phyloP scores from a whole-genome alignment of 2,329 filamentous ascomycete species.

The Alternaria brassicicola region DNA sequence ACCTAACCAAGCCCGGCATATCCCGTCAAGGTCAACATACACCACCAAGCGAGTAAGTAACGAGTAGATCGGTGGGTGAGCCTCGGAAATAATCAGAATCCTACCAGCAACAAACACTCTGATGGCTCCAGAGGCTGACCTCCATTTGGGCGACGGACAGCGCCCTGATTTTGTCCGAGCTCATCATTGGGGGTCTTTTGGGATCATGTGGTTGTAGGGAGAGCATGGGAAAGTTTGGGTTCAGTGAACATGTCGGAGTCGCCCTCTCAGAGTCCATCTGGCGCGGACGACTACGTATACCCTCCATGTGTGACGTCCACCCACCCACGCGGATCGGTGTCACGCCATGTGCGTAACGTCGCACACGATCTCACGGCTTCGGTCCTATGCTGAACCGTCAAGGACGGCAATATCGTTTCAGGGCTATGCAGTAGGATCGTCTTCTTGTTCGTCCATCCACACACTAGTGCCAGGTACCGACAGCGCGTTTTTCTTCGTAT shows the following conservation, averaged over 20 bases:
- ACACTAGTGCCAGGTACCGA: constrained; percentile 9
- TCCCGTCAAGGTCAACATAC: not conserved
- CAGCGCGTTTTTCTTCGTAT: not conserved
- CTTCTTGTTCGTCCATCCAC: not conserved
- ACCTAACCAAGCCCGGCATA: not conserved
- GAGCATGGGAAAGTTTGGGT: not conserved
- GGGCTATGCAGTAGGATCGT: not conserved
- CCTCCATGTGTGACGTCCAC: not conserved
- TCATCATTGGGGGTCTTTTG: not conserved
- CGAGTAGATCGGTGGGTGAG: not conserved
- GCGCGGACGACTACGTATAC: not conserved
- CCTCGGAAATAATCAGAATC: not conserved
- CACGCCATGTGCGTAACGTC: constrained; percentile 1
- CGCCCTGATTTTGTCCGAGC: not conserved
- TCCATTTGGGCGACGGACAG: not conserved
- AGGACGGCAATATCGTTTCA: constrained; percentile 1
- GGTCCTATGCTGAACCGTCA: not conserved
- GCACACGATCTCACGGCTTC: not conserved
- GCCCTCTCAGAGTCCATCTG: not conserved
- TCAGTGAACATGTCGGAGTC: not conserved
- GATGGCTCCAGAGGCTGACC: not conserved
- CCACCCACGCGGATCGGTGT: not conserved
- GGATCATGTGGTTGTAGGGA: not conserved
- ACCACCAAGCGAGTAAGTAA: not conserved
- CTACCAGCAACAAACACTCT: not conserved